Evolutionary conservation across 179 eudicot species (phyloP), one percentile per base, ranked within the genome.

Genomic region (Sideroxylon spinosum): DNA sequence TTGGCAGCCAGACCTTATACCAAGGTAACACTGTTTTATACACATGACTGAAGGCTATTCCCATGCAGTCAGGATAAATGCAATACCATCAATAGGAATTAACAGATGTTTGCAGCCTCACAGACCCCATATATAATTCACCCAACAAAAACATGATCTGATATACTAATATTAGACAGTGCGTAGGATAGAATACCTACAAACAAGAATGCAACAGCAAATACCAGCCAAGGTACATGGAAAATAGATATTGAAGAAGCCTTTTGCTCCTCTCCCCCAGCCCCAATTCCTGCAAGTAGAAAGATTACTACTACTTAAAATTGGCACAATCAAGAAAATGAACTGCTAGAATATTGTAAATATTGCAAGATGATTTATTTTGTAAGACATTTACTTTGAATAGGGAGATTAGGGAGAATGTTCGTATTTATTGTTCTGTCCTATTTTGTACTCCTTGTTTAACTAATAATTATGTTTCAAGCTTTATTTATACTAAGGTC

Each of bases 241-340:
- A 85, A 80, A 72, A 93, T 55, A 61, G 98, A 90, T 80, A 94
- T 90, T 50, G 97, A 84, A 77, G 91, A 83, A 70, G 92, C 83
- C 78, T 85, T 79, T 77, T 96, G 98, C 84, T 96, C 96, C 89
- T 92, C 99, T 56, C 99, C 99, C 88, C 99, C 99, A 80, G 97
- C 98, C 75, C 99, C 99, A 84, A 95, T 93, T 81, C 97, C 99
- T 95, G 89, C 74, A 81, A 13, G 46, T 55, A 68, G 66, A 72
- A 52, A 20, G 48, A 66, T 9, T 19, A 25, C 55, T 28, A 73
- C 10, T 26, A 29, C 59, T 23, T 28, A 49, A 64, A 46, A 48
- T 61, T 76, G 7, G 53, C 57, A 17, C 2, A 57, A 37, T 59
- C 48, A 59, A 22, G 65, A 13, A 44, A 60, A 73, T 14, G 12